Base-by-base conservation (phyloP, 1,284 basidiomycete species). In the Mycosarcoma mackinlayi region DNA sequence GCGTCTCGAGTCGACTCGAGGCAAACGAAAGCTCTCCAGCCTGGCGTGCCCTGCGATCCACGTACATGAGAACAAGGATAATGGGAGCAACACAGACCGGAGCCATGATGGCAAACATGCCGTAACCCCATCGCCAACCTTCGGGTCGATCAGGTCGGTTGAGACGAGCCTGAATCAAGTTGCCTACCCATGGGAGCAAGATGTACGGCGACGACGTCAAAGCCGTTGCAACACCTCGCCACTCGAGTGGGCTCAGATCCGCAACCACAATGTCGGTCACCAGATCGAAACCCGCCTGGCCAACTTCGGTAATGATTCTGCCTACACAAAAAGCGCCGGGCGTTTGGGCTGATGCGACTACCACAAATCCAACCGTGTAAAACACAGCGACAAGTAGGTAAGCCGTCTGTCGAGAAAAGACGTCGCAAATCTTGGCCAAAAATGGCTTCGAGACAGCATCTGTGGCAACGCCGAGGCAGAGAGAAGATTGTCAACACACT, bases 1-100 rank as follows among this genome's bases (percentile, higher is more conserved):
- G 46, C 19, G 40, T 64, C 34, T 64, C 61, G 34, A 39, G 28
- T 28, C 40, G 48, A 33, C 53, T 57, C 3, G 59, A 58, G 10
- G 57, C 60, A 33, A 69, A 55, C 5, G 59, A 57, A 3, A 75
- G 55, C 30, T 60, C 70, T n/a, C 83, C 83, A 6, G 80, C 52
- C 38, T 78, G 79, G 34, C 78, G 78, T 16, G 84, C 84, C 31
- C 75, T 75, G 21, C 63, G 40, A 56, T 84, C 81, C 9, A 81
- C 83, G 74, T 81, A 83, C 73, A 81, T 83, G 46, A 85, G 74
- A 13, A 84, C 76, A 4, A 77, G 18, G 52, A 78, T 68, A 47
- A 68, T 64, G 5, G 79, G 73, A 0, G 68, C 40, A 27, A 79
- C 56, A 37, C 33, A 50, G 13, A 54, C 61, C 9, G 70, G 68